Evolutionary conservation across 768 basidiomycete genomes (phyloP), one percentile per base, ranked within the genome.

Genomic region (Mycena pura): DNA sequence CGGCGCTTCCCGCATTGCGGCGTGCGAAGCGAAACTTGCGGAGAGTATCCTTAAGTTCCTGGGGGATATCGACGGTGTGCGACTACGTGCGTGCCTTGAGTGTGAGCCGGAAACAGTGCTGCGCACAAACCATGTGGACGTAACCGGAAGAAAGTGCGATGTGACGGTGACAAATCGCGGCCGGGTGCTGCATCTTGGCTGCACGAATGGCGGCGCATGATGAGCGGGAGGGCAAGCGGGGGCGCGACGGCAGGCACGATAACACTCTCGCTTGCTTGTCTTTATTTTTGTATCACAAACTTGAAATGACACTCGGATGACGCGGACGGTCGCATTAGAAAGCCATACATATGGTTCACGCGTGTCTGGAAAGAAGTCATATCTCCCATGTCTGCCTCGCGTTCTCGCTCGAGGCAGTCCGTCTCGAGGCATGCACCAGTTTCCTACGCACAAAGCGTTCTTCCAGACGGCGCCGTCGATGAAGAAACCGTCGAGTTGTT

Each of bases 31-130:
- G 78, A 78, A 96, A 96, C 71, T 94, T 95, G 74, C 90, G 86
- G 39, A 96, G 85, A 24, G 86, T 78, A 63, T 90, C 86, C 74
- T 91, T 92, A 74, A 96, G 83, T 44, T 82, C 79, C 66, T 88
- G 82, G 19, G 92, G 92, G 69, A 95, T 93, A 72, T 96, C 95
- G 54, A 96, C 94, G 45, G 92, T 94, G 71, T 79, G 78, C 21
- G 86, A 85, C 88, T 90, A 70, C 27, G 5, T 25, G 24, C 17
- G 6, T 43, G 40, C 39, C 50, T 45, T 52, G 47, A 57, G 60
- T 22, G 56, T 34, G 59, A 40, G 31, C n/a, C 54, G 40, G 34
- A 47, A 47, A 61, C 60, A 36, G 47, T 51, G 46, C 40, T 48
- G 60, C 39, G 53, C 39, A 73, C 78, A 69, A 57, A 77, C 79